Evolutionary conservation across 2,329 filamentous ascomycete species (phyloP).

Genomic region (Stylonectria norvegica): DNA sequence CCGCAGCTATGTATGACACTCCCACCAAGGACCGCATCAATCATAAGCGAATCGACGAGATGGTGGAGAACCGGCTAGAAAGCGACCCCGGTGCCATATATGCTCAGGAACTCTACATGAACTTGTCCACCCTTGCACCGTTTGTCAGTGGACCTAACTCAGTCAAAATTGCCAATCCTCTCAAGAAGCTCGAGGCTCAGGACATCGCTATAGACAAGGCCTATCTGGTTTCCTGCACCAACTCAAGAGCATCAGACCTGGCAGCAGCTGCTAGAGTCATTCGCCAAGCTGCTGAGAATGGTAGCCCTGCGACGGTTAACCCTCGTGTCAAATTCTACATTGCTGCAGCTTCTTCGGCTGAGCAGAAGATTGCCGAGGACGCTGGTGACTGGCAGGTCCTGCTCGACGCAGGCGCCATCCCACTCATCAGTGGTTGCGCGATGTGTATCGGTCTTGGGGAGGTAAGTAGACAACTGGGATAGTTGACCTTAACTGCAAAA

Average conservation of each 20-base stretch:
- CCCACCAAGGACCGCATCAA: constrained; percentile 60
- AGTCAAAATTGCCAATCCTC: constrained; percentile 79
- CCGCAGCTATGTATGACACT: constrained; percentile 57
- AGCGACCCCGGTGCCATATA: constrained; percentile 79
- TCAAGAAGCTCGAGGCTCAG: constrained; percentile 68
- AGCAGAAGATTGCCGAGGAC: constrained; percentile 75
- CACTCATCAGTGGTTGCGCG: constrained; percentile 71
- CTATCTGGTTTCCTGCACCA: constrained; percentile 88
- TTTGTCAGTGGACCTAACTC: constrained; percentile 87
- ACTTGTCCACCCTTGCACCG: constrained; percentile 79
- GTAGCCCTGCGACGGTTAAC: constrained; percentile 66
- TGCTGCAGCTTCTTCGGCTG: constrained; percentile 74
- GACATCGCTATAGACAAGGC: constrained; percentile 78
- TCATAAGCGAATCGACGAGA: constrained; percentile 68
- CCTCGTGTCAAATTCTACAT: constrained; percentile 82
- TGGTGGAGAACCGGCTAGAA: constrained; percentile 61
- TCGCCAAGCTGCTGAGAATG: constrained; percentile 67
- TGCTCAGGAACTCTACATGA: constrained; percentile 76
- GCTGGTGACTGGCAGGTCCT: constrained; percentile 82
- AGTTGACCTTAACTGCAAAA: background rate
- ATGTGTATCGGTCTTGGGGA: constrained; percentile 88
- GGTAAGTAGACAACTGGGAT: constrained; percentile 9
- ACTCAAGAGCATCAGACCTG: constrained; percentile 76
- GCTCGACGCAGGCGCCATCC: constrained; percentile 71
- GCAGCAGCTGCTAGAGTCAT: constrained; percentile 78